These are phyloP conservation scores for Juglanconis sp. DNA, from an alignment of 2,329 filamentous ascomycete species.

Conservation along the genomic window DNA sequence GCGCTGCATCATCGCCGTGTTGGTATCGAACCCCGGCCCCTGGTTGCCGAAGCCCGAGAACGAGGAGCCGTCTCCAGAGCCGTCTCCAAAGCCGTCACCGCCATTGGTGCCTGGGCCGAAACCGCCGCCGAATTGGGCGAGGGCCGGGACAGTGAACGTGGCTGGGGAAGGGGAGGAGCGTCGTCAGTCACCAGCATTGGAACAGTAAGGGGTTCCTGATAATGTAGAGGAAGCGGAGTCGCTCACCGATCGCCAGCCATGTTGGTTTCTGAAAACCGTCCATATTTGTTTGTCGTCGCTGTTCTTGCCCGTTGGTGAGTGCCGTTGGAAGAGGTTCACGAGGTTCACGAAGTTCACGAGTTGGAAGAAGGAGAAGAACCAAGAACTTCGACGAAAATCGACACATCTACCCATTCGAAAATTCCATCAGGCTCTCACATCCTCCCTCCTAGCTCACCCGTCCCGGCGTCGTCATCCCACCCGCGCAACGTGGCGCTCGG, in stretches of 20 bases:
- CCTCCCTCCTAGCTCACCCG: not conserved
- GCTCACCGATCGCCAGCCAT: constrained; percentile 8
- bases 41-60: not conserved
- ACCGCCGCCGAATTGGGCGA: constrained; percentile 10
- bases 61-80: not conserved
- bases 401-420: too few relatives aligned
- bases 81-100: not conserved
- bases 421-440: not conserved
- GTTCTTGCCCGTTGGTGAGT: not conserved
- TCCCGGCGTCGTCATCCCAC: not conserved
- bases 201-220: not conserved
- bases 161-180: not conserved
- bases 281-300: not conserved
- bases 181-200: too few relatives aligned
- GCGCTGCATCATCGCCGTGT: not conserved
- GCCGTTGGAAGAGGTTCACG: not conserved
- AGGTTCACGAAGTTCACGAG: not conserved
- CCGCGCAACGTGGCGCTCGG: constrained; percentile 1
- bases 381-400: not conserved
- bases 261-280: not conserved
- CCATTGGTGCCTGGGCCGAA: not conserved
- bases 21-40: not conserved
- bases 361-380: not conserved
- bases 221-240: not conserved
- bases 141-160: not conserved